These are phyloP conservation scores for Rhizodiscina lignyota DNA, from an alignment of 495 filamentous ascomycete species.

Conservation along the genomic window DNA sequence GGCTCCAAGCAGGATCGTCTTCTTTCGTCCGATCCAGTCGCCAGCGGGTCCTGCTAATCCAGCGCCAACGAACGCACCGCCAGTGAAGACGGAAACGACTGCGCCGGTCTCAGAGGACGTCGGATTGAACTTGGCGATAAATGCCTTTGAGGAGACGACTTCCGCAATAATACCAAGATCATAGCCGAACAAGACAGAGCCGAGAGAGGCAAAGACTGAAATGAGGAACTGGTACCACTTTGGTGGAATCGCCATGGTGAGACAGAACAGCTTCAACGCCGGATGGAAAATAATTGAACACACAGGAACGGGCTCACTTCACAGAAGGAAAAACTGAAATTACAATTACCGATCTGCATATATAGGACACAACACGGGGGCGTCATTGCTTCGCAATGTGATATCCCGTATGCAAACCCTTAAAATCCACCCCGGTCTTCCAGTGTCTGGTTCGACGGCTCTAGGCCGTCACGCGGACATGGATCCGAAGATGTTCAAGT, in stretches of 20 bases:
- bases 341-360: no score
- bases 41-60: slow-evolving; percentile 30
- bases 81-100: slow-evolving; percentile 55
- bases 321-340: no score
- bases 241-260: slow-evolving; percentile 33
- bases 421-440: no score
- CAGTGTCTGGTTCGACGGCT: no score
- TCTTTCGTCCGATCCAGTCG: slow-evolving; percentile 28
- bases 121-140: slow-evolving; percentile 32
- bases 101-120: slow-evolving; percentile 40
- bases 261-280: no score
- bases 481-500: no score
- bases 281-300: no score
- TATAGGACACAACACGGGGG: no score
- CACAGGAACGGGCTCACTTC: no score
- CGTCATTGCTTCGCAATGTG: no score
- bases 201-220: slow-evolving; percentile 22
- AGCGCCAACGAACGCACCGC: slow-evolving; percentile 40
- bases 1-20: slow-evolving; percentile 28
- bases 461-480: no score
- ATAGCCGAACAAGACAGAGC: slow-evolving; percentile 24
- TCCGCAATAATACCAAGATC: slow-evolving; percentile 25
- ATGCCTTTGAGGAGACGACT: slow-evolving; percentile 22
- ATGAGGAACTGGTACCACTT: slow-evolving; percentile 36
- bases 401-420: no score